Conservation (phyloP, 441 rosid species). For the Erysimum pusillum region DNA sequence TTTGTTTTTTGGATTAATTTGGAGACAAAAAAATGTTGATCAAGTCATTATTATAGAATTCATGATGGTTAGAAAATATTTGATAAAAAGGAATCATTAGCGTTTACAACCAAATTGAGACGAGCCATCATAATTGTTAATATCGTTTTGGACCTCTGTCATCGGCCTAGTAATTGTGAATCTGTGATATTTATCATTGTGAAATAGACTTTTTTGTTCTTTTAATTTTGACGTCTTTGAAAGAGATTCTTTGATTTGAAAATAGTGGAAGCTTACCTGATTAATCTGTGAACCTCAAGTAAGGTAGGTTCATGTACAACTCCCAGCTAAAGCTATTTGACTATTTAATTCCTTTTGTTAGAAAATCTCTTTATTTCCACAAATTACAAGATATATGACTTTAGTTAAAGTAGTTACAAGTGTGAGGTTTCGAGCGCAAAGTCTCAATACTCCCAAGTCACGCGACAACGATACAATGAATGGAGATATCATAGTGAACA, state of each 20-base stretch:
- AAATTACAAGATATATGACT: conserved; percentile 11
- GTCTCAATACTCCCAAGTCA: conserved; percentile 28
- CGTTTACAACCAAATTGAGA: too few relatives aligned
- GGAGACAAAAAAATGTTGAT: too few relatives aligned
- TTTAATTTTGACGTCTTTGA: not conserved
- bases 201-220: too few relatives aligned
- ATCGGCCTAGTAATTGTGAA: not conserved
- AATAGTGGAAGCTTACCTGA: conserved; percentile 38
- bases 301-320: conserved; percentile 45
- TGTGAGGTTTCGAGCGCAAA: conserved; percentile 35
- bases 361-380: conserved; percentile 17
- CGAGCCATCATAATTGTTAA: not conserved
- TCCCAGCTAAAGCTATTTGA: conserved; percentile 32
- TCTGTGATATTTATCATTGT: too few relatives aligned
- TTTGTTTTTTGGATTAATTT: too few relatives aligned
- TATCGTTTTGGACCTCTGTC: not conserved
- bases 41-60: too few relatives aligned
- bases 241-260: conserved; percentile 15
- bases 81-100: too few relatives aligned
- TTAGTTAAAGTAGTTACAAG: conserved; percentile 35
- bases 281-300: conserved; percentile 29
- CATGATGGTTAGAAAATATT: too few relatives aligned
- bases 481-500: conserved; percentile 9
- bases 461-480: conserved; percentile 42
- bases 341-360: conserved; percentile 2